phyloP scores from a whole-genome alignment of 75 land plant species.

The Pinus tabuliformis region DNA sequence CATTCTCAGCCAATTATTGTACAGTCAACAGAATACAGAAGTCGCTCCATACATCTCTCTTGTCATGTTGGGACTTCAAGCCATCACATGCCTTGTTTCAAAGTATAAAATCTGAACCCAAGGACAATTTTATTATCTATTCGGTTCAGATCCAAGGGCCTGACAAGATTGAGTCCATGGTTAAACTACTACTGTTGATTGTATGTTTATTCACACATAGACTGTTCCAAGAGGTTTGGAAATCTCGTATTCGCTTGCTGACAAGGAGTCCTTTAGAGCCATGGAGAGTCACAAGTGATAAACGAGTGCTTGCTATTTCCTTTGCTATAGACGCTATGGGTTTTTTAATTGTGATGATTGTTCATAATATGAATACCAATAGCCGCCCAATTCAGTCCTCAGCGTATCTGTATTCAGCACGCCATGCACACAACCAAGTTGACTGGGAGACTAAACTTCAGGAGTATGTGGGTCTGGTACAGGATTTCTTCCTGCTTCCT shows the following conservation, averaged over 20 bases:
- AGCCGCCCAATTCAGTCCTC: no score
- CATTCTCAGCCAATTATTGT: constrained; percentile 41
- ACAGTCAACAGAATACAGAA: no score
- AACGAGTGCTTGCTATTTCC: no score
- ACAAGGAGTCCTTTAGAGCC: no score
- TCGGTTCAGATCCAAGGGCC: background rate
- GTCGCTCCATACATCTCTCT: constrained; percentile 60
- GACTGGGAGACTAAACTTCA: constrained; percentile 37
- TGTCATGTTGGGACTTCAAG: constrained; percentile 71
- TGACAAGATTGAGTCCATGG: no score
- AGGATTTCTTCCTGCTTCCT: constrained; percentile 74
- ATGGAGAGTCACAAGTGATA: no score
- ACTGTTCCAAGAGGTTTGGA: constrained; percentile 40
- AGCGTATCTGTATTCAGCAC: no score
- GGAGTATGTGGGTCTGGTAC: constrained; percentile 64
- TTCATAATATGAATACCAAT: no score
- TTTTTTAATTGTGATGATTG: no score
- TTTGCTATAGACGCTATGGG: no score
- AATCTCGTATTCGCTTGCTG: constrained; percentile 31
- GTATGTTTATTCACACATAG: constrained; percentile 10
- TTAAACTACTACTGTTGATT: constrained; percentile 28
- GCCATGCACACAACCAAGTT: constrained; percentile 12
- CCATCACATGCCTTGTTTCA: constrained; percentile 60
- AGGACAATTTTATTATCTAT: background rate
- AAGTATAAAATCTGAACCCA: constrained; percentile 16